phyloP scores from a whole-genome alignment of 2,329 filamentous ascomycete species.

The Beauveria sp. region DNA sequence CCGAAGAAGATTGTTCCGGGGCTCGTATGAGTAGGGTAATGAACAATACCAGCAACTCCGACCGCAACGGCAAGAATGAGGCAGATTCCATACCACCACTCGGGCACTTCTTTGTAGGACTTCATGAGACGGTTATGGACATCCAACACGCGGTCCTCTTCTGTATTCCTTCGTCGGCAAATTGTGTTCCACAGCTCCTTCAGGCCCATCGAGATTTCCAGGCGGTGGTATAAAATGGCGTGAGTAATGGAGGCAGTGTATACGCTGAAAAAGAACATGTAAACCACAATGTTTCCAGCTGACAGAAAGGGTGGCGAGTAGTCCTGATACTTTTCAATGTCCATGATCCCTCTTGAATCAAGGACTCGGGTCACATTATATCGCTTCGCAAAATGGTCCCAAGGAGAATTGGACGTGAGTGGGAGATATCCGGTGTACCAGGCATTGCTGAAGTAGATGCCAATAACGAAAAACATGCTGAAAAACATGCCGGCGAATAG shows the following conservation, averaged over 20 bases:
- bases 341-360: constrained; percentile 29
- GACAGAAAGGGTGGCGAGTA: constrained; percentile 33
- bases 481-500: constrained; percentile 27
- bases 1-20: constrained; percentile 34
- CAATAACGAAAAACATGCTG: constrained; percentile 31
- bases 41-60: constrained; percentile 29
- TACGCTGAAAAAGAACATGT: constrained; percentile 21
- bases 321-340: constrained; percentile 29
- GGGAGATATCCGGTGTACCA: constrained; percentile 37
- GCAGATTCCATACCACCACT: constrained; percentile 34
- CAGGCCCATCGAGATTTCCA: constrained; percentile 20
- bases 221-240: constrained; percentile 22
- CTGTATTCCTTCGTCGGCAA: constrained; percentile 14
- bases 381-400: constrained; percentile 32
- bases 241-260: constrained; percentile 22
- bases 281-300: constrained; percentile 22
- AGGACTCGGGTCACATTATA: constrained; percentile 28
- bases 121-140: constrained; percentile 26
- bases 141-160: constrained; percentile 16
- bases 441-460: constrained; percentile 34
- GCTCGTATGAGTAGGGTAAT: constrained; percentile 34
- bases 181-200: constrained; percentile 19
- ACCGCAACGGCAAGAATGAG: constrained; percentile 27
- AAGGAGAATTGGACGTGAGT: constrained; percentile 35
- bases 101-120: constrained; percentile 27